phyloP scores from a whole-genome alignment of 805 yeast genomes.

The Kodamaea kaohsiungensis region DNA sequence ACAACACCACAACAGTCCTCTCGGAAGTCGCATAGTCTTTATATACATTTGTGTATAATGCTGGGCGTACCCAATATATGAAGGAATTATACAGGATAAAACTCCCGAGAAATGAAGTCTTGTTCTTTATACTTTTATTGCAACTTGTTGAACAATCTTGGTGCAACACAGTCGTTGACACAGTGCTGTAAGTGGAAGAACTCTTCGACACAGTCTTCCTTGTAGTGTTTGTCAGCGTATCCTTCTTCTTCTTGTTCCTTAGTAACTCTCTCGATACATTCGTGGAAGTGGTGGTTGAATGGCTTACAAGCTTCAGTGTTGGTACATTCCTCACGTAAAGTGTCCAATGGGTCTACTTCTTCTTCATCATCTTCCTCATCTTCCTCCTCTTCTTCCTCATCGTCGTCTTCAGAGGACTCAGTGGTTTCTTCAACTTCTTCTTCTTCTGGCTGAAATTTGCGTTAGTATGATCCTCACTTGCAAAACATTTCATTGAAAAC shows the following conservation, averaged over 20 bases:
- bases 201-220: conserved; percentile 98
- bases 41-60: conserved; percentile 2
- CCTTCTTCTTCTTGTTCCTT: conserved; percentile 81
- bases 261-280: conserved; percentile 94
- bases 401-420: conserved; percentile 38
- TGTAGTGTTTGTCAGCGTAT: conserved; percentile 75
- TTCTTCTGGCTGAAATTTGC: conserved; percentile 24
- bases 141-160: conserved; percentile 82
- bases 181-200: conserved; percentile 96
- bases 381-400: conserved; percentile 53
- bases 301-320: conserved; percentile 67
- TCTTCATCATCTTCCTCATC: conserved; percentile 67
- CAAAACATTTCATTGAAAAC: conserved; percentile 18
- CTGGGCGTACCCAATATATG: conserved; percentile 5
- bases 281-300: conserved; percentile 85
- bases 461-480: background rate
- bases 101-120: conserved; percentile 3
- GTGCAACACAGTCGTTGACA: conserved; percentile 87
- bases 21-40: background rate
- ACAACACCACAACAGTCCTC: background rate
- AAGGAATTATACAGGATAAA: background rate
- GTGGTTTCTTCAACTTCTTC: conserved; percentile 22
- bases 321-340: conserved; percentile 58
- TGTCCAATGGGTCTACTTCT: conserved; percentile 48
- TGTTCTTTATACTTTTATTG: conserved; percentile 47